A percentile compares a stretch with the other conserved stretches of the same genome.
phyloP scores from a whole-genome alignment of 139 green algal genomes.

The Chlorella sorokiniana region DNA sequence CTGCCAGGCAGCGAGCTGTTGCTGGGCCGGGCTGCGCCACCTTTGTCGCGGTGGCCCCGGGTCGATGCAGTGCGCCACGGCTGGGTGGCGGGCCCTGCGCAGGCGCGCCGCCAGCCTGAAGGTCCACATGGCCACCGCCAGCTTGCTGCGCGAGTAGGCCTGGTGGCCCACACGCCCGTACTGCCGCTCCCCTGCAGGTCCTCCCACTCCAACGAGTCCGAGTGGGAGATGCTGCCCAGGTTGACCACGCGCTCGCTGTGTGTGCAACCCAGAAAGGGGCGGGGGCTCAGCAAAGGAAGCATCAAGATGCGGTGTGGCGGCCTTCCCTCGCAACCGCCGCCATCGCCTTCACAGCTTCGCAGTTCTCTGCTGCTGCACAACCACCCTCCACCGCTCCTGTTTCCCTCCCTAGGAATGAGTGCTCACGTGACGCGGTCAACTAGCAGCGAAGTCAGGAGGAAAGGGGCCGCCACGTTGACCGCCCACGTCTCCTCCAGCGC shows the following conservation, averaged over 20 bases:
- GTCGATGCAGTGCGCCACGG: conserved; percentile 7
- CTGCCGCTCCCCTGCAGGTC: conserved; percentile 62
- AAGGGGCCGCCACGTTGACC: conserved; percentile 73
- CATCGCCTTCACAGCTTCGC: too few species aligned
- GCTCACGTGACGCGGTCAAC: conserved; percentile 33
- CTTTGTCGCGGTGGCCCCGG: too few species aligned
- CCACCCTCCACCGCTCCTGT: too few species aligned
- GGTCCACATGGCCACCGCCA: conserved; percentile 35
- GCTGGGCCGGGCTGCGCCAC: too few species aligned
- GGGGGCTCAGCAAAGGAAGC: not conserved
- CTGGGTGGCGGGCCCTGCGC: conserved; percentile 15
- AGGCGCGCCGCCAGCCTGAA: not conserved
- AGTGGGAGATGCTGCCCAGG: conserved; percentile 58
- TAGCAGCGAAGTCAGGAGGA: conserved; percentile 56
- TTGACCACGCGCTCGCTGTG: conserved; percentile 58
- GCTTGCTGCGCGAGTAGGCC: conserved; percentile 27
- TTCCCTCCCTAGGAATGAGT: too few species aligned
- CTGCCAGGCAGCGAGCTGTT: too few species aligned
- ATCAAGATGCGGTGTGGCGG: not conserved
- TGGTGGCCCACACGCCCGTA: conserved; percentile 28
- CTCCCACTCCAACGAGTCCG: conserved; percentile 58
- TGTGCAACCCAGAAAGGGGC: not conserved
- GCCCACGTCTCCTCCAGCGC: conserved; percentile 74
- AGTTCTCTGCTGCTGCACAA: too few species aligned
- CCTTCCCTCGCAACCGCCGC: too few species aligned